Evolutionary conservation across 2,329 filamentous ascomycete genomes (phyloP).

Genomic region (Ophiostoma sp.): DNA sequence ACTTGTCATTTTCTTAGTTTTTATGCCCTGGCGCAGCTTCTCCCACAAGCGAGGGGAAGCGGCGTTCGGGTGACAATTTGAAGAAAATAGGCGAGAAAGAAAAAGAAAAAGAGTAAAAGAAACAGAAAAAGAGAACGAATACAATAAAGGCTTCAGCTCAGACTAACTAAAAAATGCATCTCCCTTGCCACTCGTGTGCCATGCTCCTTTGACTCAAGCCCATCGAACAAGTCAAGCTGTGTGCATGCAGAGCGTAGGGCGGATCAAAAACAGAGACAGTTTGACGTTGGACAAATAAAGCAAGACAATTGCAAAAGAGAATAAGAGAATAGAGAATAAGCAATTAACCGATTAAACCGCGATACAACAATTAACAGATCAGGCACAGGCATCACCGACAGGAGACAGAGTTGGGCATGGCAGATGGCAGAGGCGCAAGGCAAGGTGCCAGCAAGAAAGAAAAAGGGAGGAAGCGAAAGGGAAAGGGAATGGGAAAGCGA

Average conservation of each 20-base stretch:
- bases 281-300: constrained; percentile 15
- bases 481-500: not conserved
- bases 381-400: not conserved
- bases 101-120: no score
- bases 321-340: not conserved
- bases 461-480: constrained; percentile 7
- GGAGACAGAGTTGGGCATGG: constrained; percentile 1
- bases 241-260: constrained; percentile 5
- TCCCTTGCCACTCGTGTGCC: not conserved
- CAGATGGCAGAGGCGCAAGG: not conserved
- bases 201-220: not conserved
- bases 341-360: not conserved
- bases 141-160: not conserved
- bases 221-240: not conserved
- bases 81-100: not conserved
- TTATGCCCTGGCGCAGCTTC: not conserved
- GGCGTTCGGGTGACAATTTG: not conserved
- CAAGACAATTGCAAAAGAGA: not conserved
- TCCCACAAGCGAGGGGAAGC: not conserved
- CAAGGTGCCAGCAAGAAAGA: not conserved
- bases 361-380: not conserved
- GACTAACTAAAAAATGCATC: not conserved
- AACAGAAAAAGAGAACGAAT: not conserved
- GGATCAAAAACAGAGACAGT: not conserved
- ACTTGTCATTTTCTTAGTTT: not conserved